Percentiles rank a stretch among this genome's conserved stretches.
Evolutionary conservation across 805 yeast species (phyloP).

Genomic region (Schwanniomyces occidentalis): DNA sequence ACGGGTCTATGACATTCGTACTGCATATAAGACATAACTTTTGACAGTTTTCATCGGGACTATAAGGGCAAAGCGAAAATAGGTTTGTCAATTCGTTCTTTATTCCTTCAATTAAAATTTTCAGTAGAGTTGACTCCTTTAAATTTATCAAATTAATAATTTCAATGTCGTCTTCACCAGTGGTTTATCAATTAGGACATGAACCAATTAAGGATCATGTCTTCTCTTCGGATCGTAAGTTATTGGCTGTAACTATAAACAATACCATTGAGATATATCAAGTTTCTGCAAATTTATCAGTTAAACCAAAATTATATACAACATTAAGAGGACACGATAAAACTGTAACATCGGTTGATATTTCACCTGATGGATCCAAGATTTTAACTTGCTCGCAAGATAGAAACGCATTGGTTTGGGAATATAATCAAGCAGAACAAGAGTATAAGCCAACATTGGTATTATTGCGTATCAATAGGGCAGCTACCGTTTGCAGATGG

Average conservation of each 20-base stretch:
- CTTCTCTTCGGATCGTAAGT: constrained; percentile 63
- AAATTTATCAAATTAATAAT: background rate
- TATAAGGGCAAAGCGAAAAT: too few relatives aligned
- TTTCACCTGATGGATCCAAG: constrained; percentile 75
- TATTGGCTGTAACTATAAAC: constrained; percentile 81
- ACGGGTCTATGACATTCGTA: too few relatives aligned
- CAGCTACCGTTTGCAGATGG: constrained; percentile 95
- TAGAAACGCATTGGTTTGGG: constrained; percentile 97
- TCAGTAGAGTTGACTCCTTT: constrained; percentile 18
- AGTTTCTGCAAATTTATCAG: constrained; percentile 42
- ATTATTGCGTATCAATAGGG: constrained; percentile 86
- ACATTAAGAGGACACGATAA: constrained; percentile 85
- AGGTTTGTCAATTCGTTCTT: too few relatives aligned
- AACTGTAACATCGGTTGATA: constrained; percentile 91
- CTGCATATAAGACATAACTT: too few relatives aligned
- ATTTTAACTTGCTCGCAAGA: constrained; percentile 98
- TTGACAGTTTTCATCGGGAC: too few relatives aligned
- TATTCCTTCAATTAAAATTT: too few relatives aligned
- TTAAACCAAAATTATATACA: constrained; percentile 61
- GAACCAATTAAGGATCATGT: constrained; percentile 90
- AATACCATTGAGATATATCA: constrained; percentile 74
- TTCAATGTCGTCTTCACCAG: constrained; percentile 32
- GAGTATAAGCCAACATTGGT: constrained; percentile 84
- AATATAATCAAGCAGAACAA: constrained; percentile 57
- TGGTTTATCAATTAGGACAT: constrained; percentile 67